Base-by-base conservation (phyloP, 2,329 filamentous ascomycete species). In the Cladosporium sp. region DNA sequence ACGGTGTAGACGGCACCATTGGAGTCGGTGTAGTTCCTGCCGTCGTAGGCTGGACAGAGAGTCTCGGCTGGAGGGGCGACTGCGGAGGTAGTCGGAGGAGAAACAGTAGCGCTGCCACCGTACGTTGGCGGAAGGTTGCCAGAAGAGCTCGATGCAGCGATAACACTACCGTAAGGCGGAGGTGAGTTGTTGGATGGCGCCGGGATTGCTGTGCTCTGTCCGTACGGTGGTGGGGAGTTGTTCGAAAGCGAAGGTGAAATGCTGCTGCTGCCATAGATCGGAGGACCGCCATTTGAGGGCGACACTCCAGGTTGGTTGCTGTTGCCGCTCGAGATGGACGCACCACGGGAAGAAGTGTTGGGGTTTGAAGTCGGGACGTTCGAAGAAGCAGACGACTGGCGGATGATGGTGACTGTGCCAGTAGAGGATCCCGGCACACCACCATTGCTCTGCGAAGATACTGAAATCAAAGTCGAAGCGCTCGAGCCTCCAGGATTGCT, bases 11-110 rank as follows among this genome's bases (percentile, higher is more conserved):
- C 30, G 3, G 58, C 54, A 34, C 63, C 62, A 6, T 57, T 43
- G 0, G 43, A 21, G 57, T 70, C 65, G n/a, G 66, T 67, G 66
- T 70, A 69, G 30, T 56, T 63, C 16, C 28, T 58, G 46, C 49
- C 39, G 63, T 67, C 59, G 60, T 70, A 70, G 14, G 63, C 46
- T 26, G 69, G 67, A 62, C 67, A 68, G n/a, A 65, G 36, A 23
- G 53, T 58, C 21, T 56, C 32, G 21, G 32, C 60, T 6, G 56
- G 32, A 16, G 63, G 56, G 23, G 54, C 16, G 2, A 28, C 28
- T 8, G 43, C 49, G 8, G 63, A 54, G 8, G 63, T 53, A 2
- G 63, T 25, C 3, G 54, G 30, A 8, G 43, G 23, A 18, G 54
- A 34, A 39, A 30, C 46, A 5, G 57, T 65, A 28, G 28, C 18